Percentiles rank a stretch among this genome's conserved stretches.
Evolutionary conservation across 768 basidiomycete species (phyloP).

Genomic region (Pleurotus giganteus): DNA sequence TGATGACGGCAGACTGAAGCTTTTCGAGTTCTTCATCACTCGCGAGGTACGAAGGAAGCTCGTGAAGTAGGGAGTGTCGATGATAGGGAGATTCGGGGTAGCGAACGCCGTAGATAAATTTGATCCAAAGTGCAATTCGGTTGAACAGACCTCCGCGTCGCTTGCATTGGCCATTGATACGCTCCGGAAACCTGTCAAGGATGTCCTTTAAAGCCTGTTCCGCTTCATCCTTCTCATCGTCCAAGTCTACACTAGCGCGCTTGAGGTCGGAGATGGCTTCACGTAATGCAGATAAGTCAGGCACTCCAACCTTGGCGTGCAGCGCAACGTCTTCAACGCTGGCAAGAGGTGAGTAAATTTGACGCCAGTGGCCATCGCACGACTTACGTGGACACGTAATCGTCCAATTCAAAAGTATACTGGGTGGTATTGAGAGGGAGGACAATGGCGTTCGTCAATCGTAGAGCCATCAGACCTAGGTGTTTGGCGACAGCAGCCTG

Average conservation of each 20-base stretch:
- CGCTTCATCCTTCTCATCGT: constrained; percentile 55
- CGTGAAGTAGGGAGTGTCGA: neutral
- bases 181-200: constrained; percentile 35
- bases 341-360: constrained; percentile 5
- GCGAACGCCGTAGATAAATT: constrained; percentile 36
- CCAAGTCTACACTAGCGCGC: constrained; percentile 50
- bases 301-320: constrained; percentile 14
- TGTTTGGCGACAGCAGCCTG: constrained; percentile 68
- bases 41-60: neutral
- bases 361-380: neutral
- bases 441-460: constrained; percentile 60
- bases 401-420: constrained; percentile 54
- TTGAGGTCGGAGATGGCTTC: constrained; percentile 46
- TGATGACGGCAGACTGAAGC: neutral
- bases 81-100: constrained; percentile 13
- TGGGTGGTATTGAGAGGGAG: constrained; percentile 78
- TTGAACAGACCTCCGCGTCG: constrained; percentile 18
- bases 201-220: constrained; percentile 50
- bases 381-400: constrained; percentile 16
- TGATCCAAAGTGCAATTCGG: constrained; percentile 32
- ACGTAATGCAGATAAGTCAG: constrained; percentile 43
- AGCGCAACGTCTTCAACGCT: constrained; percentile 10
- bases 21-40: constrained; percentile 3
- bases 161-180: constrained; percentile 20
- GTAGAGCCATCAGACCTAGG: constrained; percentile 61